Percentiles rank a stretch among this genome's conserved stretches.
Conservation (phyloP, 164 flowering plant genomes). For the Cinnamomum micranthum region DNA sequence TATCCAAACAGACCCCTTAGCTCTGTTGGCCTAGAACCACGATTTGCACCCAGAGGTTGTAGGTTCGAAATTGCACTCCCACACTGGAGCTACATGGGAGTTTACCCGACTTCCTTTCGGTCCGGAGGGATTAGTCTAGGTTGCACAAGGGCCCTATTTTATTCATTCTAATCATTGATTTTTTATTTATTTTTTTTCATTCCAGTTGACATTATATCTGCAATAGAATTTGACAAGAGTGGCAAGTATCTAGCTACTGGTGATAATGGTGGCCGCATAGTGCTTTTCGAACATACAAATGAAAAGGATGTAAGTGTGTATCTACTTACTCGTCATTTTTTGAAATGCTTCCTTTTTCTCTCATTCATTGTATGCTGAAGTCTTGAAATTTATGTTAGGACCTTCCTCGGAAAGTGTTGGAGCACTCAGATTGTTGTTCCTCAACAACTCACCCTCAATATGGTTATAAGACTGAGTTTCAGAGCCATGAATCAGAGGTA, state of each 20-base stretch:
- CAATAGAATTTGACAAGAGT: constrained; percentile 61
- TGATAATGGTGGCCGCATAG: constrained; percentile 72
- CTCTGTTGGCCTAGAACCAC: too few relatives aligned
- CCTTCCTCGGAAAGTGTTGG: constrained; percentile 44
- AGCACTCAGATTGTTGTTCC: constrained; percentile 35
- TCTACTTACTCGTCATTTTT: too few relatives aligned
- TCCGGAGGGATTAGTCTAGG: too few relatives aligned
- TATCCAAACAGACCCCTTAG: too few relatives aligned
- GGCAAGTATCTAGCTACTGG: constrained; percentile 74
- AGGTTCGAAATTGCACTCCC: too few relatives aligned
- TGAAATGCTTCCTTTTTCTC: not conserved
- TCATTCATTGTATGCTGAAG: constrained; percentile 10
- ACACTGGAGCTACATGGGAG: too few relatives aligned
- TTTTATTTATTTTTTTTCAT: not conserved
- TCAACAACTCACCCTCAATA: constrained; percentile 37
- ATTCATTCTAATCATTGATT: not conserved
- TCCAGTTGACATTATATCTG: constrained; percentile 57
- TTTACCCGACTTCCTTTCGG: too few relatives aligned
- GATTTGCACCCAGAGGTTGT: too few relatives aligned
- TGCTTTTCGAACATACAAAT: constrained; percentile 48
- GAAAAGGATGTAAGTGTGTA: constrained; percentile 43
- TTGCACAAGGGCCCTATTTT: too few relatives aligned
- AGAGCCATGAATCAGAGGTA: constrained; percentile 87
- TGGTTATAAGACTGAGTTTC: constrained; percentile 69
- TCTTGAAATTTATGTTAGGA: constrained; percentile 21